These are phyloP conservation scores for Rhizodiscina lignyota DNA, from an alignment of 495 filamentous ascomycete species.

Conservation along the genomic window DNA sequence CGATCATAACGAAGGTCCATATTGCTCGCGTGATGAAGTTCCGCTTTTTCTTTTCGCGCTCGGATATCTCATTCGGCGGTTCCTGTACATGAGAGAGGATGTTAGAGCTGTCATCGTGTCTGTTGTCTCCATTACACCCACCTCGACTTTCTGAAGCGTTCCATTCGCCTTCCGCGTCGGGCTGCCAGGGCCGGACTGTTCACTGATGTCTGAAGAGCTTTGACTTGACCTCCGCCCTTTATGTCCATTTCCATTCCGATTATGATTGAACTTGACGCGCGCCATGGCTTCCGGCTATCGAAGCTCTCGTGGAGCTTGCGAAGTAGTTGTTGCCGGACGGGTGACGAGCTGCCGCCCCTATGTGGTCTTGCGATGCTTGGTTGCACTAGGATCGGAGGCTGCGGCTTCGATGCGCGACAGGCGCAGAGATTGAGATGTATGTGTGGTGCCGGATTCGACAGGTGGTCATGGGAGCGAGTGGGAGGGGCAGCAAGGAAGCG, in stretches of 20 bases:
- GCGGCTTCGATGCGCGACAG: too few species aligned
- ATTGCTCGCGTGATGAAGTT: constrained; percentile 95
- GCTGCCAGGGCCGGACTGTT: constrained; percentile 46
- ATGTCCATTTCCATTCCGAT: constrained; percentile 29
- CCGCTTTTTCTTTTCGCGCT: constrained; percentile 97
- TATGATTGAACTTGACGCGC: constrained; percentile 71
- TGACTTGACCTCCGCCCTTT: constrained; percentile 37
- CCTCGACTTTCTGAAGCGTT: constrained; percentile 26
- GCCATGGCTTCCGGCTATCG: too few species aligned
- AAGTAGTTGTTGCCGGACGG: too few species aligned
- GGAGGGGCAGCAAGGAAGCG: too few species aligned
- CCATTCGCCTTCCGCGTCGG: constrained; percentile 34
- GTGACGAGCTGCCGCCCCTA: too few species aligned
- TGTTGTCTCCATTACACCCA: constrained; percentile 11
- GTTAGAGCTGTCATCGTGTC: not conserved
- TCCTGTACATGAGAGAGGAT: not conserved
- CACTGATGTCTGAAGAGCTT: constrained; percentile 70
- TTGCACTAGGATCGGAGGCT: too few species aligned
- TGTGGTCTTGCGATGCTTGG: too few species aligned
- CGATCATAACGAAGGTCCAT: constrained; percentile 98
- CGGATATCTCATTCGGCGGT: constrained; percentile 29
- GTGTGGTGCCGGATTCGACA: too few species aligned
- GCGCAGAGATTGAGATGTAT: too few species aligned
- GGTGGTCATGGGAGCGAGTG: too few species aligned
- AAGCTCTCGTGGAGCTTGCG: too few species aligned